Evolutionary conservation across 129 eudicot genomes (phyloP).

Genomic region (Flaveria linearis): DNA sequence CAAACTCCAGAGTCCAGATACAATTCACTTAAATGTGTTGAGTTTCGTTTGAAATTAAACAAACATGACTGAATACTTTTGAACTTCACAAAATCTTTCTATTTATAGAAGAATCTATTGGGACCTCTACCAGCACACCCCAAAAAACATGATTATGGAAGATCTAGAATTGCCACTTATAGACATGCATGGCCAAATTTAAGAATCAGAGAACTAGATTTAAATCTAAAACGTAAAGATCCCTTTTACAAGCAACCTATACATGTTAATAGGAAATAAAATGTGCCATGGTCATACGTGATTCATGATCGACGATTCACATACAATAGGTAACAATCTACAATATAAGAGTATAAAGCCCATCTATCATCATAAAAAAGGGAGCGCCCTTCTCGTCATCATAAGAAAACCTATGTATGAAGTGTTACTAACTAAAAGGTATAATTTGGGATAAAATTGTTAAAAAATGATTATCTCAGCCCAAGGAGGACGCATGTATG

Average conservation of each 20-base stretch:
- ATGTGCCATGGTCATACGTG: not conserved
- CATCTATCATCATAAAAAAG: not conserved
- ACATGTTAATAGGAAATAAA: not conserved
- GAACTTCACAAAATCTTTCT: not conserved
- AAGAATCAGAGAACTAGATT: slow-evolving; percentile 7
- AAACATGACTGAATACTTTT: not conserved
- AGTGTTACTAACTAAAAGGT: not conserved
- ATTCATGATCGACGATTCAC: not conserved
- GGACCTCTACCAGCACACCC: not conserved
- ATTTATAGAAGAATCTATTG: not conserved
- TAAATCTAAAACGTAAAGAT: not conserved
- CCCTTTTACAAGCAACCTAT: not conserved
- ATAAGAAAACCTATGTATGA: not conserved
- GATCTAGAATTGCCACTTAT: not conserved
- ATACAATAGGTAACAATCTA: not conserved
- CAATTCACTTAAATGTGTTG: not conserved
- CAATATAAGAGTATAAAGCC: not conserved
- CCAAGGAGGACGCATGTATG: not conserved
- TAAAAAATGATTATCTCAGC: not conserved
- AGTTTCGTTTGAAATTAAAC: not conserved
- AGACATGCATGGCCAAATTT: not conserved
- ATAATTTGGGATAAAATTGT: not conserved
- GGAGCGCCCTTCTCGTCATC: not conserved
- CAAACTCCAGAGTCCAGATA: not conserved
- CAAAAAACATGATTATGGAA: not conserved